Evolutionary conservation across 768 basidiomycete genomes (phyloP), one percentile per base, ranked within the genome.

Genomic region (Lactarius tabidus): DNA sequence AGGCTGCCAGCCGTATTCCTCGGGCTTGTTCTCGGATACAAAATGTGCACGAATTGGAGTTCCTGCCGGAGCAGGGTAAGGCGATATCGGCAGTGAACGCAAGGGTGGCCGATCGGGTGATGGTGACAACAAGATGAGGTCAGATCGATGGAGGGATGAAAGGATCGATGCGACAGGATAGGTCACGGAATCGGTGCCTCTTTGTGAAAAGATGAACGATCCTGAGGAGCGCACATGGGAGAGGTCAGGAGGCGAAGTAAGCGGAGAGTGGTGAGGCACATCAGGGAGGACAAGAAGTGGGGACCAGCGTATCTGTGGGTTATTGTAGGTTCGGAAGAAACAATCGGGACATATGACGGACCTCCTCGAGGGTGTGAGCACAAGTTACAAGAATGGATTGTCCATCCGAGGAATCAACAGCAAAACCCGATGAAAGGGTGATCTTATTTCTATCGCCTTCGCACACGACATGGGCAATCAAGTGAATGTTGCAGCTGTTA

Each of bases 291-390:
- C 64, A 36, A 76, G 70, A 20, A 78, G 63, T 6, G 75, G 74
- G 3, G 75, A 77, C 54, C 72, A 74, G 38, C 75, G 75, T 51
- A 78, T 79, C 80, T 78, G 67, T 20, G 18, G 48, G 43, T 15
- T 23, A 57, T 38, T 15, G 33, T 31, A 26, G 6, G 33, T 9
- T 60, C 65, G 38, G 48, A 54, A 17, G 17, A 60, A 17, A 29
- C 33, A 59, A 60, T 29, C n/a, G 12, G 33, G 3, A 29, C 33
- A 43, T 57, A 28, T 26, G 29, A 64, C 76, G 70, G 70, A 80
- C 85, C 82, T 85, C 81, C 73, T 87, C 82, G 31, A 89, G 71
- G 2, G 87, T 86, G 72, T 88, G 87, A 8, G 82, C 84, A 69
- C 86, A 88, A 14, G 83, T 83, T 28, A 86, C 65, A 39, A 87